phyloP scores from a whole-genome alignment of 345 rosid species.

The Bretschneidera sinensis region DNA sequence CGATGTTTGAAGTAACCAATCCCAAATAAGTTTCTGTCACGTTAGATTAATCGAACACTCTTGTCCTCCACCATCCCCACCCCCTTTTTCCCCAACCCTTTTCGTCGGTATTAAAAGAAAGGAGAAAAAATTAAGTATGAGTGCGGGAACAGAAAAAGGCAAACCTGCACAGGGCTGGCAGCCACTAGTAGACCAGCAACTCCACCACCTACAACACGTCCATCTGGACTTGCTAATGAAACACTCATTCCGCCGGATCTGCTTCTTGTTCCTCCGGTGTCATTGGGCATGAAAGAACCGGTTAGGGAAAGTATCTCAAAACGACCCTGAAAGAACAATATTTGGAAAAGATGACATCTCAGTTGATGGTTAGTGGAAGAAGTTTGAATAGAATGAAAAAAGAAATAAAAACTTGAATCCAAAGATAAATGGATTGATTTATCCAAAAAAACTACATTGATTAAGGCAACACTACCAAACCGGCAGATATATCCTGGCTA shows the following conservation, averaged over 20 bases:
- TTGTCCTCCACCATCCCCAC: too few species aligned
- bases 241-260: conserved; percentile 98
- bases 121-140: too few species aligned
- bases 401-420: conserved; percentile 6
- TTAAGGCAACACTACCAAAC: background rate
- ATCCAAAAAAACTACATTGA: too few species aligned
- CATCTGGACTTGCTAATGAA: conserved; percentile 87
- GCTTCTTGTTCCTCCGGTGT: conserved; percentile 75
- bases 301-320: conserved; percentile 93
- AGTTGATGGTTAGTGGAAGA: background rate
- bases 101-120: too few species aligned
- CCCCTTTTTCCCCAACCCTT: too few species aligned
- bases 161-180: conserved; percentile 89
- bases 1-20: background rate
- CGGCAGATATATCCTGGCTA: too few species aligned
- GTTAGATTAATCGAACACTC: too few species aligned
- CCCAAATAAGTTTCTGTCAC: too few species aligned
- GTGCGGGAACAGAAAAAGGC: too few species aligned
- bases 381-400: background rate
- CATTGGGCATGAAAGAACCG: conserved; percentile 96
- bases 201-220: conserved; percentile 95
- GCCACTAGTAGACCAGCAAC: conserved; percentile 92
- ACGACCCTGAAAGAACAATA: conserved; percentile 61
- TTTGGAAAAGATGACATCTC: background rate
- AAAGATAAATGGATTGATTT: too few species aligned